Conservation (phyloP, 148 eudicot genomes). For the Suaeda aralocaspica region DNA sequence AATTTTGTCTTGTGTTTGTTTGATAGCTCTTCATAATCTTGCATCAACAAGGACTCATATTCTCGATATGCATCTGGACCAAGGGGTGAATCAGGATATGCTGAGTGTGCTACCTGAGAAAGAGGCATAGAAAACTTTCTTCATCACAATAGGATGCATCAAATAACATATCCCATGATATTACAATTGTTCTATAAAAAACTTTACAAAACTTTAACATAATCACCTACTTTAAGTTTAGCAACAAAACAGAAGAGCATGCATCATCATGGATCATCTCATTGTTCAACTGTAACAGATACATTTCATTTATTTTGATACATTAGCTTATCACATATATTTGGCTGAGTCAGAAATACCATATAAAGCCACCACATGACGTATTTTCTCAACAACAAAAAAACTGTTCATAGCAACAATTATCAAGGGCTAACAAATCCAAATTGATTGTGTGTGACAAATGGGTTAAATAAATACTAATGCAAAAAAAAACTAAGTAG, state of each 20-base stretch:
- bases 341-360: background rate
- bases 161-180: slow-evolving; percentile 9
- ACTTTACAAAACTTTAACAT: background rate
- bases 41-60: slow-evolving; percentile 82
- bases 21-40: slow-evolving; percentile 82
- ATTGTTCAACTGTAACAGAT: background rate
- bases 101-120: slow-evolving; percentile 81
- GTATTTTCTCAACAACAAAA: background rate
- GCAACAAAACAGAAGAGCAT: background rate
- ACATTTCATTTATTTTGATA: background rate
- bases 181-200: background rate
- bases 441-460: background rate
- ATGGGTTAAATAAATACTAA: background rate
- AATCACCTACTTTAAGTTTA: background rate
- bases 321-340: background rate
- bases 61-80: slow-evolving; percentile 96
- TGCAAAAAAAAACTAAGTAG: background rate
- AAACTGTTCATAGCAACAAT: background rate
- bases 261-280: background rate
- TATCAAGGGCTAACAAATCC: background rate
- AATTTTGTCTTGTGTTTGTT: slow-evolving; percentile 36
- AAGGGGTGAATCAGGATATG: slow-evolving; percentile 89
- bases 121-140: slow-evolving; percentile 10
- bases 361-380: background rate
- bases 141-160: background rate